A percentile compares a stretch with the other conserved stretches of the same genome.
phyloP scores from a whole-genome alignment of 2,329 filamentous ascomycete genomes.

The Aspergillus aculeatinus region DNA sequence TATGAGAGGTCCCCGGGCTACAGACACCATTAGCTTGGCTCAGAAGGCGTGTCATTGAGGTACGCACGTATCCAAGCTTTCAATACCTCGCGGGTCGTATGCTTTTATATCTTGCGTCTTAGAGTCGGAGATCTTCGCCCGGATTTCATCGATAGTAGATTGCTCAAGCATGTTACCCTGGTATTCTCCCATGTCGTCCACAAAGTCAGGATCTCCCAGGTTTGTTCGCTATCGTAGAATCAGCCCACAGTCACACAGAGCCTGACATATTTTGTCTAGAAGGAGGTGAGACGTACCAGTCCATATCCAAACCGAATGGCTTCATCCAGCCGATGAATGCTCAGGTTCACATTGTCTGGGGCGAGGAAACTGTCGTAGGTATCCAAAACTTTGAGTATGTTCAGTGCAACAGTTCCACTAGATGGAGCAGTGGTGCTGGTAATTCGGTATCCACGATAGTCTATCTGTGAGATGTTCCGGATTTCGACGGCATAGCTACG shows the following conservation, averaged over 20 bases:
- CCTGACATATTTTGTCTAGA: not conserved
- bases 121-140: constrained; percentile 67
- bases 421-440: constrained; percentile 68
- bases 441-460: constrained; percentile 70
- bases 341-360: constrained; percentile 60
- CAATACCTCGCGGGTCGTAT: constrained; percentile 70
- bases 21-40: not conserved
- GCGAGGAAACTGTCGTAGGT: constrained; percentile 67
- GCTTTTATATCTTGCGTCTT: constrained; percentile 68
- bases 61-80: constrained; percentile 60
- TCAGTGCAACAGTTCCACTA: constrained; percentile 72
- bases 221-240: constrained; percentile 57
- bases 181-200: constrained; percentile 61
- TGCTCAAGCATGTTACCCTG: constrained; percentile 68
- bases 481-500: constrained; percentile 68
- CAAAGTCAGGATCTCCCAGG: constrained; percentile 78
- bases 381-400: constrained; percentile 78
- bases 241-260: constrained; percentile 1
- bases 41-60: not conserved
- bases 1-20: constrained; percentile 53
- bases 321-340: constrained; percentile 80
- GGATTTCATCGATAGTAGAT: constrained; percentile 59
- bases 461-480: constrained; percentile 62
- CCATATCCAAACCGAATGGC: constrained; percentile 88
- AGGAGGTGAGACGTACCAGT: constrained; percentile 31